Evolutionary conservation across 2,329 filamentous ascomycete species (phyloP), one percentile per base, ranked within the genome.

Genomic region (Aspergillus sp.): DNA sequence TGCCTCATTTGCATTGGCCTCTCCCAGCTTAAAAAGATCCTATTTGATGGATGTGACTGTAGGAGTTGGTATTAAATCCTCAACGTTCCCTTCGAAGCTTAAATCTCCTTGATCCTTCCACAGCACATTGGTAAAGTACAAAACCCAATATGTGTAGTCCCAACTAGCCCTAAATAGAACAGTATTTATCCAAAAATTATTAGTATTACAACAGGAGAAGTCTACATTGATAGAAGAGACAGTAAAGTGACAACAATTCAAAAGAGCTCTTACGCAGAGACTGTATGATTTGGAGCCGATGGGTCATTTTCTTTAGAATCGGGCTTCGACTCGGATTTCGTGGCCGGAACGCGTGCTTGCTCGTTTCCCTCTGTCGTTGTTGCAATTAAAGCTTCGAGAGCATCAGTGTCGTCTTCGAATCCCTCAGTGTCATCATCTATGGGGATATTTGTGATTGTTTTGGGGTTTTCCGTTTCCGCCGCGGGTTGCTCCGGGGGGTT

Each of bases 401-500:
- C 68, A 44, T 72, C 71, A 12, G 66, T 59, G 50, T 73, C 71
- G 38, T 66, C 64, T 32, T 71, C 68, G 52, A 69, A 70, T 30
- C 69, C 66, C 43, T 63, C 65, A 26, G 59, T 58, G 35, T 40
- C 49, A 33, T 56, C 44, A 19, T 19, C 19, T 19, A 19, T 19
- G 19, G 19, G 19, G 19, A 19, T 19, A 1, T 19, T 19, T 19
- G 19, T 19, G 19, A 56, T 55, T 28, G 49, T 34, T 34, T 54
- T 49, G 12, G 38, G 2, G 19, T 19, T 19, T 19, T 19, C 46
- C 2, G 54, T 32, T 29, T 49, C 51, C n/a, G 45, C 44, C 26
- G 36, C n/a, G 27, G 43, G 34, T 36, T 44, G 19, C 19, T 19
- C 19, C 19, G 19, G 26, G 10, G 41, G 28, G 12, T 36, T 40